Percentiles rank a stretch among this genome's conserved stretches.
Evolutionary conservation across 306 rosid genomes (phyloP).

Genomic region (Glycyrrhiza uralensis): DNA sequence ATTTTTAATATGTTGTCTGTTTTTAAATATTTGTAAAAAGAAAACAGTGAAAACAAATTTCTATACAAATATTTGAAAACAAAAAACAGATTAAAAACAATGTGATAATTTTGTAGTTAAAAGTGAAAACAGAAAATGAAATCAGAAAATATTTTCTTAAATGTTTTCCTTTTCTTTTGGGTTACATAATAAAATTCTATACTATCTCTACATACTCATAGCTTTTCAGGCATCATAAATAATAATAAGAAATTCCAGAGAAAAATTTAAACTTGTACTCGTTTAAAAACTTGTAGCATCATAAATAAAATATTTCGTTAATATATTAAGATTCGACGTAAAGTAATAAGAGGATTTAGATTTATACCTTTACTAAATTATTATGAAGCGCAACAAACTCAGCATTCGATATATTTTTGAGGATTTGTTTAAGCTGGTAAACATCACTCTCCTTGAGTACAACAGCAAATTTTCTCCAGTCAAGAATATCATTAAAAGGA

Average conservation of each 20-base stretch:
- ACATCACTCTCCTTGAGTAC: slow-evolving; percentile 80
- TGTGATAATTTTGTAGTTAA: too few relatives aligned
- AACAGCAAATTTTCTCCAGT: slow-evolving; percentile 84
- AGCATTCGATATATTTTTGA: slow-evolving; percentile 59
- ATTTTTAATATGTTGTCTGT: too few relatives aligned
- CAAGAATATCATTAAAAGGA: slow-evolving; percentile 91
- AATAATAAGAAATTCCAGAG: not conserved
- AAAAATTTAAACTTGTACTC: too few relatives aligned
- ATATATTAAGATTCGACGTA: too few relatives aligned
- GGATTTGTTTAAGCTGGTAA: slow-evolving; percentile 81
- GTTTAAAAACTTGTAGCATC: too few relatives aligned
- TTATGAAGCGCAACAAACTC: slow-evolving; percentile 69
- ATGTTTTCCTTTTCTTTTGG: not conserved
- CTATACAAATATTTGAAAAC: too few relatives aligned
- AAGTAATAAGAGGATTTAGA: slow-evolving; percentile 1
- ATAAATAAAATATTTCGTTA: too few relatives aligned
- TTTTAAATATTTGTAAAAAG: too few relatives aligned
- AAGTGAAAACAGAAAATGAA: too few relatives aligned
- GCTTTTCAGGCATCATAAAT: not conserved
- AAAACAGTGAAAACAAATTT: too few relatives aligned
- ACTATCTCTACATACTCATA: not conserved
- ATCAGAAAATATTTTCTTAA: slow-evolving; percentile 7
- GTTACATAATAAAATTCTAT: not conserved
- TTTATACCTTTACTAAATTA: slow-evolving; percentile 71
- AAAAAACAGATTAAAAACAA: too few relatives aligned